Evolutionary conservation across 208 protist species (phyloP), one percentile per base, ranked within the genome.

Genomic region (Crithidia acanthocephali): DNA sequence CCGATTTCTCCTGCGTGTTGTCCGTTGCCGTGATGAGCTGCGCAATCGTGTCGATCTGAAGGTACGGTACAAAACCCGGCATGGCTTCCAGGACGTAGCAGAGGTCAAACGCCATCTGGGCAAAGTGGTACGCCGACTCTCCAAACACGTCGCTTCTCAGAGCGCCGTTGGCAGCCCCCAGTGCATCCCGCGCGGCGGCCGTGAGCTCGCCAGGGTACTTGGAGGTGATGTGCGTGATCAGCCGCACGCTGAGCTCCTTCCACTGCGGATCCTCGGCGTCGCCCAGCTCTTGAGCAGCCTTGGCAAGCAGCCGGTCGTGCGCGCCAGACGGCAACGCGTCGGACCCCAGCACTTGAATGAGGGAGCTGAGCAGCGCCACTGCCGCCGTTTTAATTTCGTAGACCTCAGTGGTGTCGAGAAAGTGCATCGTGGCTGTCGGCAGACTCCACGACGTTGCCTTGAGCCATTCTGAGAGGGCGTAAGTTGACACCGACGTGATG

Each of bases 81-180:
- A 71, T 22, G 1, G 30, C 25, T 15, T 33, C 79, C 32, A 94
- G 48, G 16, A 83, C 28, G 42, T 63, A 47, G 74, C 91, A 94
- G 60, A 93, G 44, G 48, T 88, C 77, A 58, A 81, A 88, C 9
- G 86, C 81, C 88, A 96, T 96, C 27, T 83, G 79, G 0, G 68
- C 40, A 75, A 85, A 96, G 52, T 85, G 67, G 50, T 81, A 67
- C 23, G 79, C 67, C n/a, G 91, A 90, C 55, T 88, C 83, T 22
- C 80, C 88, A 53, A 84, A 92, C 10, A 84, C 86, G 66, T 96
- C 91, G 51, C 79, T 87, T 23, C 91, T 80, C 60, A 96, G 55
- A 28, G 75, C 71, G 52, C 68, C 79, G 37, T 86, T 88, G 7
- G 79, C 75, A 35, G 81, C 75, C n/a, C n/a, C 30, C 63, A 88